A percentile compares a stretch with the other conserved stretches of the same genome.
Conservation (phyloP, 148 eudicot species). For the Limonium bicolor region DNA sequence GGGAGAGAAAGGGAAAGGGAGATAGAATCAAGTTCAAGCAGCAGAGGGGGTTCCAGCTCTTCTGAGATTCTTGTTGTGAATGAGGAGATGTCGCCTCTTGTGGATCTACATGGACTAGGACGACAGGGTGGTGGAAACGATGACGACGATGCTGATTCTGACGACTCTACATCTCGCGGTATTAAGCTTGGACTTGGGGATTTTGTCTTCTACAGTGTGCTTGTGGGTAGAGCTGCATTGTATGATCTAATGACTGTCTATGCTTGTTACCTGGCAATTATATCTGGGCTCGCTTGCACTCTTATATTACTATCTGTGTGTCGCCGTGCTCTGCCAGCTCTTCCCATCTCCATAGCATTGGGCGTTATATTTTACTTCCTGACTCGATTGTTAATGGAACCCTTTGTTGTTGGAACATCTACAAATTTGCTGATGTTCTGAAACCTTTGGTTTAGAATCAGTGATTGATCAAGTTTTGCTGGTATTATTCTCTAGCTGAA, state of each 20-base stretch:
- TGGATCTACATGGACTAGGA: constrained; percentile 14
- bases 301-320: constrained; percentile 70
- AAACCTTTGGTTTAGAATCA: too few species aligned
- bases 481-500: too few species aligned
- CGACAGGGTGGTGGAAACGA: too few species aligned
- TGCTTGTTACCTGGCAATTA: constrained; percentile 96
- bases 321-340: constrained; percentile 84
- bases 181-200: constrained; percentile 90
- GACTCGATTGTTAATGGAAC: constrained; percentile 91
- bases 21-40: too few species aligned
- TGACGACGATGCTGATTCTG: constrained; percentile 17
- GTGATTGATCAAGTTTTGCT: too few species aligned
- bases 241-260: constrained; percentile 97
- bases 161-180: constrained; percentile 23
- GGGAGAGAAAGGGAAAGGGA: constrained; percentile 12
- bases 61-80: constrained; percentile 15
- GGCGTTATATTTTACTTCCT: constrained; percentile 84
- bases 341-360: constrained; percentile 76
- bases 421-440: constrained; percentile 86
- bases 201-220: constrained; percentile 84
- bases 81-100: constrained; percentile 31
- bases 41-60: too few species aligned
- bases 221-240: constrained; percentile 99
- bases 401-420: constrained; percentile 77
- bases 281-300: constrained; percentile 88